Conservation (phyloP, 306 rosid genomes). For the Myrica gale region DNA sequence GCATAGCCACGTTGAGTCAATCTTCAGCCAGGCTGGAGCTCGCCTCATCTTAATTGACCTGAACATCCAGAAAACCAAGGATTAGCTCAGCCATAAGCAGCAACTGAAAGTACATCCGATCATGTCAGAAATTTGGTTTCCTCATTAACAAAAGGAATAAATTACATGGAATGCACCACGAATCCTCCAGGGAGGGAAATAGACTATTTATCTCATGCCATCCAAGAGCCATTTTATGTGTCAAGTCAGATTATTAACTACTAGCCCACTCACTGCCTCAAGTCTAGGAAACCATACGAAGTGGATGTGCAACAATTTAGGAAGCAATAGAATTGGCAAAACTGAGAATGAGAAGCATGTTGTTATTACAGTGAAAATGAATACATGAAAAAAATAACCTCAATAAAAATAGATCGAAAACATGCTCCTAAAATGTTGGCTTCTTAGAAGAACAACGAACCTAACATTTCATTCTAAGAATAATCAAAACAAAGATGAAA, state of each 20-base stretch:
- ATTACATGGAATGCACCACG: background rate
- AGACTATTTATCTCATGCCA: background rate
- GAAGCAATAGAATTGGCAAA: background rate
- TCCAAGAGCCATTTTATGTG: background rate
- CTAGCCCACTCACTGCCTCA: too few relatives aligned
- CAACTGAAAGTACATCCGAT: background rate
- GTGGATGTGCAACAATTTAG: too few relatives aligned
- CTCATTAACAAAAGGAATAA: background rate
- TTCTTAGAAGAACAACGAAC: background rate
- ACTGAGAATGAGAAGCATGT: background rate
- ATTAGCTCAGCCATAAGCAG: background rate
- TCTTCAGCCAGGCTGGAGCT: background rate
- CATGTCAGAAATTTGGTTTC: background rate
- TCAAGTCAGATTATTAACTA: too few relatives aligned
- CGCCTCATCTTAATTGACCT: background rate
- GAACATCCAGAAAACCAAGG: background rate
- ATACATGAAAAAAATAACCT: too few relatives aligned
- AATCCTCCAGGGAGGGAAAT: background rate
- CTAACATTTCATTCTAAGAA: too few relatives aligned
- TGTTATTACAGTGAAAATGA: too few relatives aligned
- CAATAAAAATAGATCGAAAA: too few relatives aligned
- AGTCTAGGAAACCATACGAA: too few relatives aligned
- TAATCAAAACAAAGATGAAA: too few relatives aligned
- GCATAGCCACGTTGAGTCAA: background rate
- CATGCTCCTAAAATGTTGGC: too few relatives aligned